Evolutionary conservation across 352 stramenopile species (phyloP).

Genomic region (Plasmopara muralis): DNA sequence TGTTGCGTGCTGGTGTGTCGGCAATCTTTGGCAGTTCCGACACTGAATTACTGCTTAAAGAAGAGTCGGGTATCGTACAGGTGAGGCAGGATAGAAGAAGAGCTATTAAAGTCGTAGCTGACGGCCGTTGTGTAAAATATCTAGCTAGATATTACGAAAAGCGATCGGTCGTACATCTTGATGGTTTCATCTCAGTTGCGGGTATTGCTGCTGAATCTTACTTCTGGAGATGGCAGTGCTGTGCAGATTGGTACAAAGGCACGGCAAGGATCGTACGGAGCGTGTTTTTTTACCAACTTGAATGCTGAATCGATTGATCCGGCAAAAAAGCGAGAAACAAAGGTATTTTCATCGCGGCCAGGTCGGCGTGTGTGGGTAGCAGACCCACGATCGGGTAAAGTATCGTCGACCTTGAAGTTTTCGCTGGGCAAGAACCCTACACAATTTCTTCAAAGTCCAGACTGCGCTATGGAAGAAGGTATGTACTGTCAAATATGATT

Average conservation of each 20-base stretch:
- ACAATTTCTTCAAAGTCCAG: constrained; percentile 48
- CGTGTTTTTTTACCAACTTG: constrained; percentile 69
- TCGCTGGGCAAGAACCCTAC: constrained; percentile 60
- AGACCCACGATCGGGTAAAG: constrained; percentile 62
- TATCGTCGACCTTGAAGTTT: constrained; percentile 83
- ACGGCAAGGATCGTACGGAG: constrained; percentile 72
- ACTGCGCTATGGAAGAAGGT: constrained; percentile 54
- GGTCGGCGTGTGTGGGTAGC: constrained; percentile 78
- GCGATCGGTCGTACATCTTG: constrained; percentile 48
- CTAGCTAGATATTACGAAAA: constrained; percentile 61
- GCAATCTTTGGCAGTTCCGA: constrained; percentile 77
- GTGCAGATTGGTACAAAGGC: constrained; percentile 81
- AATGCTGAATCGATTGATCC: constrained; percentile 55
- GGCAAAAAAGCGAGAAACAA: constrained; percentile 49
- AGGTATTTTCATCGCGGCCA: constrained; percentile 77
- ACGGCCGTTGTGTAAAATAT: constrained; percentile 6
- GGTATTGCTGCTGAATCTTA: constrained; percentile 73
- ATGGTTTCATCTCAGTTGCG: constrained; percentile 81
- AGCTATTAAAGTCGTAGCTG: neutral
- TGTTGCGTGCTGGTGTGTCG: constrained; percentile 71
- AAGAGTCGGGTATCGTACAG: constrained; percentile 83
- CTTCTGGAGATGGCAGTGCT: constrained; percentile 54
- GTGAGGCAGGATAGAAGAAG: constrained; percentile 6
- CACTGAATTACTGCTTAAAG: constrained; percentile 79
- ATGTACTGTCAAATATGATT: constrained; percentile 1